phyloP scores from a whole-genome alignment of 148 eudicot species.

The Diospyros kaki region DNA sequence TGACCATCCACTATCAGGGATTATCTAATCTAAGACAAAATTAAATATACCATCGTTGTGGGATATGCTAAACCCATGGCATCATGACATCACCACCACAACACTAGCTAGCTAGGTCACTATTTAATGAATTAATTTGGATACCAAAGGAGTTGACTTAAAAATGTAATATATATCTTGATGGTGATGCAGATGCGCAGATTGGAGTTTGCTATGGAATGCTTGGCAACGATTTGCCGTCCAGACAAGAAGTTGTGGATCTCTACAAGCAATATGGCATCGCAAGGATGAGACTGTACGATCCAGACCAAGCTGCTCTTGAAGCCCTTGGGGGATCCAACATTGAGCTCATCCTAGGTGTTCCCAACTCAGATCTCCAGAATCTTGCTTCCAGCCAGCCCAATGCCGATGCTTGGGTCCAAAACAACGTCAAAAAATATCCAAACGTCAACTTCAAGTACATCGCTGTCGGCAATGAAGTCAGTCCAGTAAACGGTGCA shows the following conservation, averaged over 20 bases:
- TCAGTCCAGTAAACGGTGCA: conserved; percentile 13
- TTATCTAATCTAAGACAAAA: too few species aligned
- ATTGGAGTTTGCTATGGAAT: conserved; percentile 19
- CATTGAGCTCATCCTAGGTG: conserved; percentile 37
- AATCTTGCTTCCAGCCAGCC: conserved; percentile 20
- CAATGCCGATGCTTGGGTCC: conserved; percentile 34
- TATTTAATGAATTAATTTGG: too few species aligned
- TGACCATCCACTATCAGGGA: too few species aligned
- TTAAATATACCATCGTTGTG: too few species aligned
- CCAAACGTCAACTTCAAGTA: conserved; percentile 38
- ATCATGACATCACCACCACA: too few species aligned
- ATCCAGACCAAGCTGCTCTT: conserved; percentile 25
- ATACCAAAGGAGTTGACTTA: too few species aligned
- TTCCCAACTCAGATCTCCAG: conserved; percentile 28
- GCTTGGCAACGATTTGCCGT: conserved; percentile 7
- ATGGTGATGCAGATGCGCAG: conserved; percentile 12
- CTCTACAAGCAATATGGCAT: conserved; percentile 23
- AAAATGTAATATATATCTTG: too few species aligned
- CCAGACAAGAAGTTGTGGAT: conserved; percentile 14
- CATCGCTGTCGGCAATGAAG: conserved; percentile 44
- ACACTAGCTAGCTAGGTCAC: too few species aligned
- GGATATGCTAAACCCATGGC: too few species aligned
- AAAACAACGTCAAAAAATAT: conserved; percentile 25
- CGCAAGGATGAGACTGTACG: conserved; percentile 31
- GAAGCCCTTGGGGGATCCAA: conserved; percentile 38